These are phyloP conservation scores for Botrytis aclada DNA, from an alignment of 2,329 filamentous ascomycete species.

Conservation along the genomic window DNA sequence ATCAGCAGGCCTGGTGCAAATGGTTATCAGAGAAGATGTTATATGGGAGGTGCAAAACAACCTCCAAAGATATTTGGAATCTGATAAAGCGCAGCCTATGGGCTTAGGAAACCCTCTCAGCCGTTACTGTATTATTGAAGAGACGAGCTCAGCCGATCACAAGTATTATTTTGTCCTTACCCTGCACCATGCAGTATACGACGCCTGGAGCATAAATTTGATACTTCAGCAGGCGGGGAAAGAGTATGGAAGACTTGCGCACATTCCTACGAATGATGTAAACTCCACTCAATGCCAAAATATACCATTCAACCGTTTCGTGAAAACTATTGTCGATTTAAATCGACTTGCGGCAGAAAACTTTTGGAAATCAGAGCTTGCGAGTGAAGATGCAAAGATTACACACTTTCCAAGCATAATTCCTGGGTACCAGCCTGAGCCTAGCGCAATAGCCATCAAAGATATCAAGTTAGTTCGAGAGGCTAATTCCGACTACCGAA, in stretches of 20 bases:
- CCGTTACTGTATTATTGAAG: slow-evolving; percentile 5
- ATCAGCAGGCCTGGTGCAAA: slow-evolving; percentile 27
- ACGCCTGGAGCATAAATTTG: slow-evolving; percentile 50
- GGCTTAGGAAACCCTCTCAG: neutral
- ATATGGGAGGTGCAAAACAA: slow-evolving; percentile 22
- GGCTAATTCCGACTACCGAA: slow-evolving; percentile 20
- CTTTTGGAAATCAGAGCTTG: slow-evolving; percentile 48
- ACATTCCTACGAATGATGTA: slow-evolving; percentile 25
- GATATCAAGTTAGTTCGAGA: neutral
- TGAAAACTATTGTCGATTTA: slow-evolving; percentile 45
- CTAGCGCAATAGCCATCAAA: neutral
- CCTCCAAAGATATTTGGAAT: slow-evolving; percentile 22
- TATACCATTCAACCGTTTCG: slow-evolving; percentile 41
- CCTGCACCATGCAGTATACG: slow-evolving; percentile 56
- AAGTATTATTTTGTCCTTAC: slow-evolving; percentile 47
- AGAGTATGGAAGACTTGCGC: slow-evolving; percentile 20
- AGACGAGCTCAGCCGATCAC: slow-evolving; percentile 22
- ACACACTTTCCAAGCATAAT: slow-evolving; percentile 41
- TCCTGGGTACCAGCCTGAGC: neutral
- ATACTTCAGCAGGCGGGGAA: slow-evolving; percentile 36
- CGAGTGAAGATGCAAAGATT: slow-evolving; percentile 45
- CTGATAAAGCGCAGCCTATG: slow-evolving; percentile 4
- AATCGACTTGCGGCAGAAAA: slow-evolving; percentile 42
- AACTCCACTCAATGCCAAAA: slow-evolving; percentile 31
- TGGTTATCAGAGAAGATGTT: slow-evolving; percentile 21